Base-by-base conservation (phyloP, 2,329 filamentous ascomycete genomes). In the Fusarium musae region DNA sequence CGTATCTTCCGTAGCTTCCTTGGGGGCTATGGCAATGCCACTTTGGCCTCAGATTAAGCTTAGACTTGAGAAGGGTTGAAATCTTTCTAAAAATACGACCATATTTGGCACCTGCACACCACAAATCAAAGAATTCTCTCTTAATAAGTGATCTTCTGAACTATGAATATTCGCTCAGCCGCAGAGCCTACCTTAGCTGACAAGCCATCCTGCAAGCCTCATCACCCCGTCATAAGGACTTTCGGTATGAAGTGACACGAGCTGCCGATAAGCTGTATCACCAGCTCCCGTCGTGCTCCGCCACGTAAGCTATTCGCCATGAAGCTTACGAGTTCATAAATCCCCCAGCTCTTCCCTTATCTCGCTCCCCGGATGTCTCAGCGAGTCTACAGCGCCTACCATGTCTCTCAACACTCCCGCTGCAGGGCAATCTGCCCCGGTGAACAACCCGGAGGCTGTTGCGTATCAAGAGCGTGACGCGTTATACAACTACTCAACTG, bases 381-480 rank as follows among this genome's bases (percentile, higher is more conserved):
- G 21, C 26, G 17, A 59, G 34, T 54, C 30, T 32, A 39, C 28
- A 30, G 28, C 28, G 13, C 6, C 5, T 30, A 30, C 36, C 49
- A 74, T 74, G 72, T 74, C 72, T 32, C 59, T 74, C 39, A 74
- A 74, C 13, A 74, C 72, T 16, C 72, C 72, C 4, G 72, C 63
- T 13, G 72, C 72, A 15, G 72, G 72, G 12, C 72, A 74, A 30
- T 74, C 70, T 17, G 72, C 59, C 21, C 72, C 71, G 0, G 72
- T 75, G 5, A 59, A 46, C 9, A 75, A 75, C 16, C 72, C 72
- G 3, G 72, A 75, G 32, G 72, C 72, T 3, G 17, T 75, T 15
- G 11, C 69, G 0, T 70, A 71, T 2, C n/a, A 3, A 2, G 26
- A 70, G 0, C 44, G 37, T 3, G 57, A 75, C 2, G 13, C 42